Conservation (phyloP, 1,139 yeast species). For the Lodderomyces beijingensis region DNA sequence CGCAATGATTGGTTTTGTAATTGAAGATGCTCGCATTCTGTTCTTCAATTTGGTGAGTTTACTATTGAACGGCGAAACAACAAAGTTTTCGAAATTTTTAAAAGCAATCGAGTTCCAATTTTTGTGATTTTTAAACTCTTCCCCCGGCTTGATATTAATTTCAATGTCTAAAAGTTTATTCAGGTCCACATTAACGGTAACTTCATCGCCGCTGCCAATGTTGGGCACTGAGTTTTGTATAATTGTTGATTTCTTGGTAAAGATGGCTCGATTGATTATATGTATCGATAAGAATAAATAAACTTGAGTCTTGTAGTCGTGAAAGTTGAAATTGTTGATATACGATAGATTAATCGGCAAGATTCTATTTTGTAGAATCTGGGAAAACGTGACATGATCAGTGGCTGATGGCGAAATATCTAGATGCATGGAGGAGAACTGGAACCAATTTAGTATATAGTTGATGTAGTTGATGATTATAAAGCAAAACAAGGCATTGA, state of each 20-base stretch:
- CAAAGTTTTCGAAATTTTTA: conserved; percentile 54
- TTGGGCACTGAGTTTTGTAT: conserved; percentile 13
- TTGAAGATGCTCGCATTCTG: conserved; percentile 13
- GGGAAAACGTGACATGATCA: neutral
- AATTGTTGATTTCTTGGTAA: conserved; percentile 11
- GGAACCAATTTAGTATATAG: conserved; percentile 19
- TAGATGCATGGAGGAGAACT: conserved; percentile 8
- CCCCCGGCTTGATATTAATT: conserved; percentile 5
- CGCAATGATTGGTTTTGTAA: conserved; percentile 8
- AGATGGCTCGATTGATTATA: conserved; percentile 13
- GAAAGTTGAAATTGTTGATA: conserved; percentile 11
- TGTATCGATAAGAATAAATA: conserved; percentile 14
- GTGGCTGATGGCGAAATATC: conserved; percentile 1
- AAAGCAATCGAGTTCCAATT: conserved; percentile 39
- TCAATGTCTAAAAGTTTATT: conserved; percentile 13
- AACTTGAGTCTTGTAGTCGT: conserved; percentile 8
- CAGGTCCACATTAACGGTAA: conserved; percentile 11
- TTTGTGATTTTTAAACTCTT: conserved; percentile 5
- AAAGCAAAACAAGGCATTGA: conserved; percentile 28
- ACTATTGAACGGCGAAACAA: conserved; percentile 37
- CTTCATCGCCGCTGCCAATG: conserved; percentile 9
- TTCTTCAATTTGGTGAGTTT: conserved; percentile 14
- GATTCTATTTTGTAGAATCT: conserved; percentile 3
- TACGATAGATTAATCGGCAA: conserved; percentile 7
- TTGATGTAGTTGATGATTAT: conserved; percentile 27